Evolutionary conservation across 805 yeast genomes (phyloP).

Genomic region (Spathaspora passalidarum): DNA sequence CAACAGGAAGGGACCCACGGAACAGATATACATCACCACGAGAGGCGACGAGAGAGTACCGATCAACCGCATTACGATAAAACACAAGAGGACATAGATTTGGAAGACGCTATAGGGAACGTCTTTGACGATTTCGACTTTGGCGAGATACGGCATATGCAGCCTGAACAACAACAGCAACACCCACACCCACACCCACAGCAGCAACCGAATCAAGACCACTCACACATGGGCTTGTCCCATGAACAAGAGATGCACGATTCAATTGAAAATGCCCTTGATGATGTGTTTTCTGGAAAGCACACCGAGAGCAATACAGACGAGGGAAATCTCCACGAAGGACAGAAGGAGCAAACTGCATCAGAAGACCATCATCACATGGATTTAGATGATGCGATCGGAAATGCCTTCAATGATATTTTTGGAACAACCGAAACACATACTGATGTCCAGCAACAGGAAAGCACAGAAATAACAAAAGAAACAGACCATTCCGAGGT

Average conservation of each 20-base stretch:
- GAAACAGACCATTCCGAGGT: not conserved
- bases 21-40: slow-evolving; percentile 1
- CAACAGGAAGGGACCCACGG: too few species aligned
- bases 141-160: not conserved
- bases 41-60: not conserved
- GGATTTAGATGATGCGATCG: slow-evolving; percentile 10
- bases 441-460: too few species aligned
- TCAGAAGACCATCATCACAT: not conserved
- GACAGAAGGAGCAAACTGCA: too few species aligned
- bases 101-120: slow-evolving; percentile 11
- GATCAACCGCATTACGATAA: not conserved
- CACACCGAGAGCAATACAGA: not conserved
- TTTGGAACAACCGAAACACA: not conserved
- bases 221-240: too few species aligned
- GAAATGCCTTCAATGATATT: slow-evolving; percentile 1
- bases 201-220: too few species aligned
- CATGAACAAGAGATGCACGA: slow-evolving; percentile 12
- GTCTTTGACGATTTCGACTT: slow-evolving; percentile 28
- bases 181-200: too few species aligned
- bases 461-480: not conserved
- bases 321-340: too few species aligned
- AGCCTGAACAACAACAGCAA: slow-evolving; percentile 1
- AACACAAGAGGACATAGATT: slow-evolving; percentile 4
- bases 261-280: slow-evolving; percentile 25
- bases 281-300: slow-evolving; percentile 21